These are phyloP conservation scores for Albugo laibachii DNA, from an alignment of 352 stramenopile species.

Conservation along the genomic window DNA sequence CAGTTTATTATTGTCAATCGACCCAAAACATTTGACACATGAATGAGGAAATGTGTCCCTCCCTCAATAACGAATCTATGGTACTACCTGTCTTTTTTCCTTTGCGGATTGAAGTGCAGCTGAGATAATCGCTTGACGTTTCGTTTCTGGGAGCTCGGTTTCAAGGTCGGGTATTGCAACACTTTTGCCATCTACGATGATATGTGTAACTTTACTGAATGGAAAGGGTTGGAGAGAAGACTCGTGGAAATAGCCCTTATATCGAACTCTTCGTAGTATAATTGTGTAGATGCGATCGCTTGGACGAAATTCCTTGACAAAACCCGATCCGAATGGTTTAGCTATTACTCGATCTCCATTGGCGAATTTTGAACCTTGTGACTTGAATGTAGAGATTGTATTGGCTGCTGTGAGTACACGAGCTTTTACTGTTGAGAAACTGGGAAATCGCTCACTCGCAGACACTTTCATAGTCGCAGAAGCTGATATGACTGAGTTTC, in stretches of 20 bases:
- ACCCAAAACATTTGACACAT: no score
- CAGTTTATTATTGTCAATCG: no score
- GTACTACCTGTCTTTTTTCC: no score
- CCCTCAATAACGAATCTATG: no score
- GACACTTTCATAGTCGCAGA: background rate
- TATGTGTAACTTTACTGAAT: constrained; percentile 67
- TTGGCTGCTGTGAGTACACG: background rate
- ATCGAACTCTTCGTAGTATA: constrained; percentile 48
- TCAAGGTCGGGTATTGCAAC: background rate
- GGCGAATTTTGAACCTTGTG: constrained; percentile 15
- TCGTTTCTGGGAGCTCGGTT: background rate
- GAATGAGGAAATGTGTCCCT: no score
- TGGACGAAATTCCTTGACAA: constrained; percentile 32
- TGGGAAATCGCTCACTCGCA: background rate
- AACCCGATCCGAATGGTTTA: constrained; percentile 47
- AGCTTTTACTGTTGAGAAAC: background rate
- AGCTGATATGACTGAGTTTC: background rate
- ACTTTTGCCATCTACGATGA: constrained; percentile 6
- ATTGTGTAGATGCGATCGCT: constrained; percentile 63
- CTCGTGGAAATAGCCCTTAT: constrained; percentile 58
- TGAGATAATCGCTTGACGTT: background rate
- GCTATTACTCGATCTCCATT: constrained; percentile 63
- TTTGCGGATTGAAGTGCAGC: no score
- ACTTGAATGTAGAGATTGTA: no score
- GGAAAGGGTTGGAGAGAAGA: constrained; percentile 34